Evolutionary conservation across 257 asterid genomes (phyloP).

Genomic region (Henckelia pumila): DNA sequence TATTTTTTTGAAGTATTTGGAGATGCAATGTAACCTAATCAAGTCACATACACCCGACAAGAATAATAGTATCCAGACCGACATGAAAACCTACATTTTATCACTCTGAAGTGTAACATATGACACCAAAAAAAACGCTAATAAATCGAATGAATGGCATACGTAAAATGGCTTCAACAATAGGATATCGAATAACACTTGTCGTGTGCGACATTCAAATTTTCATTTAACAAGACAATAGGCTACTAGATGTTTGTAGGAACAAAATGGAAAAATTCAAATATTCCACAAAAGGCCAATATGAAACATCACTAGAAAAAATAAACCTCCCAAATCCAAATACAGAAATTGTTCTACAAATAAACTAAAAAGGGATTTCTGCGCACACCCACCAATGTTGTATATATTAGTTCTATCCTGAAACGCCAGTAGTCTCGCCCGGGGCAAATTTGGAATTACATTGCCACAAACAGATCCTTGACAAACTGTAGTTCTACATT

Average conservation of each 20-base stretch:
- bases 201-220: no score
- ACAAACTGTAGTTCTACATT: constrained; percentile 42
- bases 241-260: background rate
- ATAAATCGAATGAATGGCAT: no score
- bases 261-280: background rate
- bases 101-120: no score
- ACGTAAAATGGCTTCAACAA: no score
- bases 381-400: constrained; percentile 44
- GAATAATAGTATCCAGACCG: no score
- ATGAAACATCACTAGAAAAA: background rate
- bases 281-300: no score
- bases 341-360: constrained; percentile 17
- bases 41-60: no score
- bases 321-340: background rate
- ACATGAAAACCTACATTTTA: no score
- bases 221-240: no score
- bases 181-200: background rate
- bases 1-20: no score
- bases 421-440: constrained; percentile 14
- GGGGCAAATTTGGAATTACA: constrained; percentile 31
- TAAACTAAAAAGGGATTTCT: constrained; percentile 30
- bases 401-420: constrained; percentile 39
- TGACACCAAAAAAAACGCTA: no score
- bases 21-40: no score
- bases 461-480: constrained; percentile 31